Evolutionary conservation across 441 rosid species (phyloP).

Genomic region (Capsella rubella): DNA sequence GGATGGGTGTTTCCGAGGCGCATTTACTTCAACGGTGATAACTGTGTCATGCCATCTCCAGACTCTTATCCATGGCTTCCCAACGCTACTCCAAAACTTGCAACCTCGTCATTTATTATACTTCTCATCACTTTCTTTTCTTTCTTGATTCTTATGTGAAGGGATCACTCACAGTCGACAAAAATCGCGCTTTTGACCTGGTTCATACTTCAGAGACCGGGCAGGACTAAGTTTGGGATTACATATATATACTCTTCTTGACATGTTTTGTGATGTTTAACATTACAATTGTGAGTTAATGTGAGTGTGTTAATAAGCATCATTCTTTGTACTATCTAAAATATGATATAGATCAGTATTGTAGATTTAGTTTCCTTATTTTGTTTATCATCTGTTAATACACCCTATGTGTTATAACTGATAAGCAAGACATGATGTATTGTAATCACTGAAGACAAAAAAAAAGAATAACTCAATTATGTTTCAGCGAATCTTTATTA

Average conservation of each 20-base stretch:
- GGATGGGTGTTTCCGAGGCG: constrained; percentile 77
- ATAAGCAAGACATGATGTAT: too few relatives aligned
- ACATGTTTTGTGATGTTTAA: constrained; percentile 14
- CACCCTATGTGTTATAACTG: too few relatives aligned
- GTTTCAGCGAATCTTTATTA: too few relatives aligned
- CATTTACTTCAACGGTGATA: constrained; percentile 72
- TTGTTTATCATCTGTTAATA: too few relatives aligned
- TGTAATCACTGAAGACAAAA: too few relatives aligned
- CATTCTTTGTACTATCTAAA: not conserved
- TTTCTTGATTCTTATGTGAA: constrained; percentile 44
- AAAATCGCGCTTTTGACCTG: not conserved
- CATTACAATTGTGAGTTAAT: not conserved
- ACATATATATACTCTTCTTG: not conserved
- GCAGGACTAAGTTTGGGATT: constrained; percentile 17
- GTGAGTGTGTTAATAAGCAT: constrained; percentile 15
- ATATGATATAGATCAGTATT: constrained; percentile 7
- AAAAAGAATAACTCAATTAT: too few relatives aligned
- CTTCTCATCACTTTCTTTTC: constrained; percentile 38
- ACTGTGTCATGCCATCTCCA: constrained; percentile 71
- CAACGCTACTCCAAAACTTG: constrained; percentile 46
- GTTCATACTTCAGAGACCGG: constrained; percentile 18
- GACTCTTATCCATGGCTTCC: constrained; percentile 72
- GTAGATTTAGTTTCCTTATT: not conserved
- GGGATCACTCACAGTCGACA: not conserved
- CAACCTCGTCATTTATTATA: constrained; percentile 17